These are phyloP conservation scores for Cercophora sp. DNA, from an alignment of 495 filamentous ascomycete genomes.

Conservation along the genomic window DNA sequence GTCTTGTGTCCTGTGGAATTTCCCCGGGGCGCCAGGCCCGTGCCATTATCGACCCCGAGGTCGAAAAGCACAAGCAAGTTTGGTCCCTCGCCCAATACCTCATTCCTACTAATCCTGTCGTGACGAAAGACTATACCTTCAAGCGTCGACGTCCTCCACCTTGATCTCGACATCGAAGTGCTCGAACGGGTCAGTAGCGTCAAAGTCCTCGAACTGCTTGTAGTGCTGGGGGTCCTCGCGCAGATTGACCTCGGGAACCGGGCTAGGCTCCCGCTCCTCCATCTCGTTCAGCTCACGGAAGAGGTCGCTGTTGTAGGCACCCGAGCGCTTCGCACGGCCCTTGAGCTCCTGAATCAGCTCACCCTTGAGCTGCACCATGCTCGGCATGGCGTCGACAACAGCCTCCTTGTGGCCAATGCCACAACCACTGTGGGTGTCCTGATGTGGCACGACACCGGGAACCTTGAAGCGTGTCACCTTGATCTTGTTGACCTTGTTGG, in stretches of 20 bases:
- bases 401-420: constrained; percentile 15
- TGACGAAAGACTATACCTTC: background rate
- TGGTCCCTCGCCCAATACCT: background rate
- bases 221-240: background rate
- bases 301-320: constrained; percentile 1
- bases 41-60: background rate
- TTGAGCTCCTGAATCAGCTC: constrained; percentile 10
- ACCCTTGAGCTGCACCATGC: background rate
- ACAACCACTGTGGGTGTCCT: constrained; percentile 18
- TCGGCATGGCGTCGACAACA: background rate
- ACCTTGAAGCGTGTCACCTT: constrained; percentile 18
- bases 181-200: background rate
- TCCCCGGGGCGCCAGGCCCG: too few species aligned
- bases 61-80: background rate
- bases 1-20: too few species aligned
- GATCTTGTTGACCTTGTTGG: constrained; percentile 4
- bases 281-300: constrained; percentile 7
- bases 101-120: background rate
- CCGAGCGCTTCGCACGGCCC: constrained; percentile 8
- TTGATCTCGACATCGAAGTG: constrained; percentile 7
- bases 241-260: constrained; percentile 1
- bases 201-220: constrained; percentile 9
- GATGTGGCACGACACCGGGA: constrained; percentile 7
- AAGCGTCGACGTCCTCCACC: constrained; percentile 3
- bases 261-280: constrained; percentile 6